Evolutionary conservation across 805 yeast genomes (phyloP).

Genomic region (Saccharomycopsis fermentans): DNA sequence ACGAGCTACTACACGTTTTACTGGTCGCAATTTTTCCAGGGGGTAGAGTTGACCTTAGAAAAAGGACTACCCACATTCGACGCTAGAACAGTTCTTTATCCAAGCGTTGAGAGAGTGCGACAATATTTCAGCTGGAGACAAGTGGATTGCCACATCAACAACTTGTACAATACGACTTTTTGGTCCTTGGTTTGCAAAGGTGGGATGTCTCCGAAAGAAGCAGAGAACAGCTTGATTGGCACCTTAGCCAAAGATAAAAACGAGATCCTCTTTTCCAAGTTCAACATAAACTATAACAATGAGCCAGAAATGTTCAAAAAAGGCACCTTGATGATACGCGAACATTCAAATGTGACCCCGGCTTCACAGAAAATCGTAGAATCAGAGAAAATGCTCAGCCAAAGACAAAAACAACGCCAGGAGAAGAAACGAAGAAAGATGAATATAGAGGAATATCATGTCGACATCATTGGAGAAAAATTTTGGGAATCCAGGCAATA

Average conservation of each 20-base stretch:
- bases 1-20: conserved; percentile 62
- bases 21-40: conserved; percentile 57
- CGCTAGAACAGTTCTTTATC: conserved; percentile 82
- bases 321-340: conserved; percentile 60
- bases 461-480: conserved; percentile 51
- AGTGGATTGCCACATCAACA: conserved; percentile 93
- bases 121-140: conserved; percentile 94
- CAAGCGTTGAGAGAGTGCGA: conserved; percentile 45
- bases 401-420: conserved; percentile 41
- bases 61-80: conserved; percentile 78
- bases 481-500: conserved; percentile 49
- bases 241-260: conserved; percentile 79
- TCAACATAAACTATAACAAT: conserved; percentile 81
- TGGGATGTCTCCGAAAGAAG: conserved; percentile 62
- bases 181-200: conserved; percentile 76
- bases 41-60: conserved; percentile 20
- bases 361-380: neutral
- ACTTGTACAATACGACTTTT: conserved; percentile 84
- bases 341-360: conserved; percentile 18
- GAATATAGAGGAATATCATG: conserved; percentile 36
- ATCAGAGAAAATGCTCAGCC: conserved; percentile 20
- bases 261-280: conserved; percentile 68
- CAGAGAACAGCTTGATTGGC: conserved; percentile 68
- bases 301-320: conserved; percentile 84
- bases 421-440: conserved; percentile 42